A percentile compares a stretch with the other conserved stretches of the same genome.
phyloP scores from a whole-genome alignment of 225 moss, liverwort and hornwort species.

The Polytrichum formosum region DNA sequence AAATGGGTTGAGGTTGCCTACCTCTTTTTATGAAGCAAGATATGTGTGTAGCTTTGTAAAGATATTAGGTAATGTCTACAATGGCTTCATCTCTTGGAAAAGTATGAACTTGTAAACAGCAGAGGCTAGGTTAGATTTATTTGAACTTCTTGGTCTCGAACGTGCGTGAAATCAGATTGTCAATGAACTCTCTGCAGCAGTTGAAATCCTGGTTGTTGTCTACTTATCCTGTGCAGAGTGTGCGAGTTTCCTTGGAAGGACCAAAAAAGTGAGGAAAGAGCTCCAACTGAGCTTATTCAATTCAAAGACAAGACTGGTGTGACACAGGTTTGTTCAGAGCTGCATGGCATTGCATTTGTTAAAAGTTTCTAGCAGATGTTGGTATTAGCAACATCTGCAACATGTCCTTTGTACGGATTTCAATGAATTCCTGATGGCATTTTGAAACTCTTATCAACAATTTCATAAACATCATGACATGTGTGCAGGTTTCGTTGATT shows the following conservation, averaged over 20 bases:
- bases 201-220: neutral
- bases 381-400: neutral
- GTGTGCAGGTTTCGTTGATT: slow-evolving; percentile 51
- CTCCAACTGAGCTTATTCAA: slow-evolving; percentile 34
- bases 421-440: neutral
- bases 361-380: neutral
- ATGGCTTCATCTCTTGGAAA: neutral
- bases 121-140: neutral
- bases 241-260: slow-evolving; percentile 33
- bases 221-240: slow-evolving; percentile 32
- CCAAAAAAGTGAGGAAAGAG: slow-evolving; percentile 17
- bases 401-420: neutral
- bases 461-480: neutral
- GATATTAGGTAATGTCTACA: neutral
- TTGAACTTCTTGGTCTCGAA: neutral
- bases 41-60: neutral
- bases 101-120: neutral
- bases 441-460: neutral
- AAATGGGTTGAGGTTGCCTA: too few species aligned
- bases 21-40: too few species aligned
- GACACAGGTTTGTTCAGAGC: slow-evolving; percentile 29
- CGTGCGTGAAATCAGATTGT: neutral
- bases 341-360: neutral
- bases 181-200: neutral
- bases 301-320: slow-evolving; percentile 39